Evolutionary conservation across 202 grass and related monocot species (phyloP).

Genomic region (Carex arenaria): DNA sequence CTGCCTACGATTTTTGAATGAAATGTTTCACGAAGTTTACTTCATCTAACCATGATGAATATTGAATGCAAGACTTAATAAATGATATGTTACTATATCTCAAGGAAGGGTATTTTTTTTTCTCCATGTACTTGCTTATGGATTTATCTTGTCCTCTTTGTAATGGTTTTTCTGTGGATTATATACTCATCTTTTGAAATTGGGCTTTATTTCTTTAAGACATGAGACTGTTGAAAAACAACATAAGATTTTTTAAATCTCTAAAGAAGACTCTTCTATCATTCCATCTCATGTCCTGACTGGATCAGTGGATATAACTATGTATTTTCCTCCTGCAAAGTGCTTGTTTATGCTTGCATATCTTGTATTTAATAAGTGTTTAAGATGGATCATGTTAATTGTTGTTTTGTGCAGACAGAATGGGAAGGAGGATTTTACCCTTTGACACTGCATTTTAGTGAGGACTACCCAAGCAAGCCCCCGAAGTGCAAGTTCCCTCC

Average conservation of each 20-base stretch:
- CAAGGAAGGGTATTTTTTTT: too few relatives aligned
- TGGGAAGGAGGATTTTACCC: conserved; percentile 86
- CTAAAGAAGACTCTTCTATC: background rate
- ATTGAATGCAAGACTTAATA: too few relatives aligned
- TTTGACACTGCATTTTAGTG: conserved; percentile 69
- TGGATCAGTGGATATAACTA: background rate
- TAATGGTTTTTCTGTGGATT: background rate
- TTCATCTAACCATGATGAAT: too few relatives aligned
- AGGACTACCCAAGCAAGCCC: conserved; percentile 88
- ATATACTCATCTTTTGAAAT: background rate
- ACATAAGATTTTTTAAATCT: background rate
- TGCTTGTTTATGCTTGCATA: conserved; percentile 4
- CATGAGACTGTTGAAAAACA: background rate
- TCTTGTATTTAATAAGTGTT: background rate
- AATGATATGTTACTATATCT: too few relatives aligned
- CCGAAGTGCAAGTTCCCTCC: conserved; percentile 92
- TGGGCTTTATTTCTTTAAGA: background rate
- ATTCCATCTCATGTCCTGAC: background rate
- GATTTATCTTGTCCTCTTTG: background rate
- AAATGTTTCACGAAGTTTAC: too few relatives aligned
- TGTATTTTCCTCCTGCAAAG: background rate
- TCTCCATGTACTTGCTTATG: background rate
- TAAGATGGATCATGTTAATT: background rate
- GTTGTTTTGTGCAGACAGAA: conserved; percentile 49
- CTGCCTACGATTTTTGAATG: too few relatives aligned